Evolutionary conservation across 495 filamentous ascomycete species (phyloP).

Genomic region (Mycothermus thermophilus): DNA sequence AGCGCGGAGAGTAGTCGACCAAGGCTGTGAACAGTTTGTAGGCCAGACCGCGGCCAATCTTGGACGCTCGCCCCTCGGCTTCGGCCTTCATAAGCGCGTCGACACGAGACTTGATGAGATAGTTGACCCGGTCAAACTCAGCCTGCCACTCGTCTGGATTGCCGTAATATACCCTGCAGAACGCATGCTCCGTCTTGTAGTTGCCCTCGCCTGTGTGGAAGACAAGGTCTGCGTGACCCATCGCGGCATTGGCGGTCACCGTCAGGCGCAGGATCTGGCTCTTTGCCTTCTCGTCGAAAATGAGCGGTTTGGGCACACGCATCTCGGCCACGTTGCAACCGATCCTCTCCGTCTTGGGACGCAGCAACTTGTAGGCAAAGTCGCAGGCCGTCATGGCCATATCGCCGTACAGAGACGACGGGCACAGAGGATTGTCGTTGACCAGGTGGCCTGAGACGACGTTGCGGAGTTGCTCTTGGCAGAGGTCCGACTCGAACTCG

Average conservation of each 20-base stretch:
- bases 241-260: conserved; percentile 26
- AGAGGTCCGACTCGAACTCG: conserved; percentile 53
- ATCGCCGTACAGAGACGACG: conserved; percentile 57
- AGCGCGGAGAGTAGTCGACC: conserved; percentile 54
- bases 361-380: conserved; percentile 47
- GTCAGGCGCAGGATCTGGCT: conserved; percentile 36
- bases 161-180: conserved; percentile 37
- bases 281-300: conserved; percentile 42
- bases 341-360: conserved; percentile 38
- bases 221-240: conserved; percentile 24
- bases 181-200: conserved; percentile 34
- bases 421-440: conserved; percentile 43
- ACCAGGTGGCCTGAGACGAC: conserved; percentile 59
- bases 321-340: conserved; percentile 50
- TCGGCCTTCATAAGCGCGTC: conserved; percentile 38
- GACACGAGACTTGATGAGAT: conserved; percentile 42
- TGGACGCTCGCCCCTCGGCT: conserved; percentile 38
- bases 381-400: conserved; percentile 63
- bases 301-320: conserved; percentile 55
- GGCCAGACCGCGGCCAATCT: conserved; percentile 53
- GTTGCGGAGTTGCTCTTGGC: conserved; percentile 42
- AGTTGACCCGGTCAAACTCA: conserved; percentile 42
- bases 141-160: conserved; percentile 31
- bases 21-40: conserved; percentile 64
- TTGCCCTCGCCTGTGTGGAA: conserved; percentile 31